phyloP scores from a whole-genome alignment of 306 rosid genomes.

The Fagus sylvatica region DNA sequence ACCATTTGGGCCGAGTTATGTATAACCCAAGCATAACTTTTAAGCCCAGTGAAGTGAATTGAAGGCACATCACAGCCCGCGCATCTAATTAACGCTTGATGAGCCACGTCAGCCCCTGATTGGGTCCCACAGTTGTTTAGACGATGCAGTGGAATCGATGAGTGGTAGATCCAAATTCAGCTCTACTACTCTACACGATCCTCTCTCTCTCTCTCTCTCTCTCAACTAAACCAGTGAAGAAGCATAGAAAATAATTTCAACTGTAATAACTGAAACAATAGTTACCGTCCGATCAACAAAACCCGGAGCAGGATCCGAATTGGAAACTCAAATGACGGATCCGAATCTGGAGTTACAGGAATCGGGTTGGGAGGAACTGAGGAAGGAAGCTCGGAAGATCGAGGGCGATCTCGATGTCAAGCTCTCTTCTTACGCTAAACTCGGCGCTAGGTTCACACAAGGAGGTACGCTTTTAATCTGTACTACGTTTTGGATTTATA shows the following conservation, averaged over 20 bases:
- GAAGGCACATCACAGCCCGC: too few relatives aligned
- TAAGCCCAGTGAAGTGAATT: too few relatives aligned
- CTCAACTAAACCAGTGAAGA: background rate
- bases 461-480: slow-evolving; percentile 49
- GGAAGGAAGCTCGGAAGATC: slow-evolving; percentile 93
- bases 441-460: slow-evolving; percentile 89
- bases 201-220: background rate
- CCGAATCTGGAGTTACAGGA: slow-evolving; percentile 87
- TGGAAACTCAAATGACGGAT: slow-evolving; percentile 66
- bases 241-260: slow-evolving; percentile 1
- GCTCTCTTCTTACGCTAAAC: slow-evolving; percentile 88
- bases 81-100: too few relatives aligned
- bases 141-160: too few relatives aligned
- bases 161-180: too few relatives aligned
- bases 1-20: too few relatives aligned
- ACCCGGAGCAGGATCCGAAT: slow-evolving; percentile 28
- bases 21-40: too few relatives aligned
- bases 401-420: slow-evolving; percentile 99
- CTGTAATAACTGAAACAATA: slow-evolving; percentile 37
- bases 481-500: background rate
- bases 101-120: too few relatives aligned
- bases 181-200: background rate
- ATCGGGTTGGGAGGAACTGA: slow-evolving; percentile 97
- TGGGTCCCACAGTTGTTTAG: too few relatives aligned
- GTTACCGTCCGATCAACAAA: slow-evolving; percentile 12